Evolutionary conservation across 1,284 basidiomycete genomes (phyloP).

Genomic region (Apiotrichum gracile): DNA sequence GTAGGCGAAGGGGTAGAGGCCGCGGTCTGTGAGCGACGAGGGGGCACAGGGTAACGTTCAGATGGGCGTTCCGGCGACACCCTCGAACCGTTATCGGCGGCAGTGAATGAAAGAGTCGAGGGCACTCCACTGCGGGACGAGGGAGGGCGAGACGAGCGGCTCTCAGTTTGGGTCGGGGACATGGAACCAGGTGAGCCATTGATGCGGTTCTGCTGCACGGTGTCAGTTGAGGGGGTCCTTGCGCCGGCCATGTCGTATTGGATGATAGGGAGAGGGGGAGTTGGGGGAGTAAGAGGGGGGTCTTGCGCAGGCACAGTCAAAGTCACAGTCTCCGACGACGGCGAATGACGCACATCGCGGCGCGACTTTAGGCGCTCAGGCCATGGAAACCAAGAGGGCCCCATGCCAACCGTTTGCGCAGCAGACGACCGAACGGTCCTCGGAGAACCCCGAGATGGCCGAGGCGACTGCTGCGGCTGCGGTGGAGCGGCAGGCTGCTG

Average conservation of each 20-base stretch:
- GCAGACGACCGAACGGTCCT: background rate
- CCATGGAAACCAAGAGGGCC: background rate
- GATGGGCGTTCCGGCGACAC: background rate
- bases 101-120: conserved; percentile 35
- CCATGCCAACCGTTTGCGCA: background rate
- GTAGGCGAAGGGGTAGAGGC: conserved; percentile 33
- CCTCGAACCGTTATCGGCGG: conserved; percentile 12
- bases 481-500: background rate
- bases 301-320: background rate
- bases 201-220: background rate
- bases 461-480: background rate
- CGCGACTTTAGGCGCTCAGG: background rate
- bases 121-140: conserved; percentile 10
- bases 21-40: conserved; percentile 9
- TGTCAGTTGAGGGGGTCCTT: background rate
- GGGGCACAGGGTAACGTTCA: background rate
- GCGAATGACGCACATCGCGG: background rate
- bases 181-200: background rate
- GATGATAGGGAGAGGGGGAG: background rate
- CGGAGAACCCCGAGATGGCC: background rate
- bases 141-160: background rate
- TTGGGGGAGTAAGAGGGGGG: background rate
- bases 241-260: background rate
- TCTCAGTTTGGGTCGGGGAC: background rate
- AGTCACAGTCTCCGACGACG: no score